These are phyloP conservation scores for Fusarium miscanthi DNA, from an alignment of 2,329 filamentous ascomycete genomes.

Conservation along the genomic window DNA sequence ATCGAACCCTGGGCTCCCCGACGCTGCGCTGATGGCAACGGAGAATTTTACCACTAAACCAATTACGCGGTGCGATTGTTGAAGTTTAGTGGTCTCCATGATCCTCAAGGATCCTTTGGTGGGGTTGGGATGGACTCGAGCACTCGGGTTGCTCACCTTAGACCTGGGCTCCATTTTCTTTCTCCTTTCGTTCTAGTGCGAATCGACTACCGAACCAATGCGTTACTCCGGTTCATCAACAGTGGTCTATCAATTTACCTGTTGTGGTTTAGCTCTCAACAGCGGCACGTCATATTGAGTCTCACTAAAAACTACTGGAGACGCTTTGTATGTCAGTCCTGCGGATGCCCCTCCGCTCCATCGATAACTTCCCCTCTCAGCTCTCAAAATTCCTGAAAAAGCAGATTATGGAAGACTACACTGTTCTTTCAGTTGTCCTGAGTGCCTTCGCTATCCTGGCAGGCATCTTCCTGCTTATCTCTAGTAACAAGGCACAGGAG, in stretches of 20 bases:
- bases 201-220: not conserved
- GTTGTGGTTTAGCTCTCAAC: not conserved
- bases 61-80: conserved; percentile 10
- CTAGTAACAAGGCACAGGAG: not conserved
- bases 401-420: not conserved
- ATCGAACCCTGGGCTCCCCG: conserved; percentile 25
- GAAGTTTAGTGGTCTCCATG: accelerated
- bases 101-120: accelerated
- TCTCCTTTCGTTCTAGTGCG: not conserved
- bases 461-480: not conserved
- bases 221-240: not conserved
- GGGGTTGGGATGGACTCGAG: not conserved
- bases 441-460: not conserved
- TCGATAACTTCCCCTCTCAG: not conserved
- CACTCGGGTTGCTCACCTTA: not conserved
- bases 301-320: not conserved
- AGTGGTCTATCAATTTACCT: not conserved
- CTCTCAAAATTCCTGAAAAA: no score
- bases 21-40: conserved; percentile 8
- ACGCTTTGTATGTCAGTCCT: not conserved
- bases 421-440: not conserved
- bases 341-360: not conserved
- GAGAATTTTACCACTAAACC: conserved; percentile 30
- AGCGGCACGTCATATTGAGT: not conserved
- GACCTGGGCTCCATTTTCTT: not conserved